Evolutionary conservation across 306 rosid species (phyloP).

Genomic region (Cucumis sativus): Cucumber_9930_V3 NC_026656.2:23550001-23550500

Average conservation of each 20-base stretch:
- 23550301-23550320: slow-evolving; percentile 67
- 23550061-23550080: background rate
- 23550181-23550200: slow-evolving; percentile 39
- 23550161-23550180: slow-evolving; percentile 80
- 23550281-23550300: slow-evolving; percentile 73
- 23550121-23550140: slow-evolving; percentile 51
- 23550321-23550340: slow-evolving; percentile 55
- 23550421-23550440: slow-evolving; percentile 70
- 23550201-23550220: background rate
- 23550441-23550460: slow-evolving; percentile 44
- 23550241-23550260: background rate
- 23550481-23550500: slow-evolving; percentile 74
- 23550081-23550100: background rate
- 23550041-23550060: background rate
- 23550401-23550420: slow-evolving; percentile 51
- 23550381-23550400: slow-evolving; percentile 33
- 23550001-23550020: slow-evolving; percentile 78
- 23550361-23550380: slow-evolving; percentile 25
- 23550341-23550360: slow-evolving; percentile 35
- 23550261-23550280: background rate
- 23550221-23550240: background rate
- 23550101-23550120: background rate
- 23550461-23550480: slow-evolving; percentile 93
- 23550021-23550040: slow-evolving; percentile 48
- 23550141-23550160: slow-evolving; percentile 96